Percentiles rank a stretch among this genome's conserved stretches.
Conservation (phyloP, 2,329 filamentous ascomycete genomes). For the Aspergillus piperis region DNA sequence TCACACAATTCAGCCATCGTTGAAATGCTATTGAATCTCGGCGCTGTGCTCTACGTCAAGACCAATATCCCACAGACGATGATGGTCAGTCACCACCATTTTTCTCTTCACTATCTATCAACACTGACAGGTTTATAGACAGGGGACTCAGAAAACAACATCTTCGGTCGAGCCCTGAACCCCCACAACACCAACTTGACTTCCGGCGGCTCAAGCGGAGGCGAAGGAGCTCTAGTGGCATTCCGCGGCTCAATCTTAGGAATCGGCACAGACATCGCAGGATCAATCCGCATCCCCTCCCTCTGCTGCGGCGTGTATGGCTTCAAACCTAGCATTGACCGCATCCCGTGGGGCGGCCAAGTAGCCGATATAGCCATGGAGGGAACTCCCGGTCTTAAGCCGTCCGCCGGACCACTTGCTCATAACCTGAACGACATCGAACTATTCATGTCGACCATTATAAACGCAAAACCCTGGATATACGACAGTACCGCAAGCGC, state of each 20-base stretch:
- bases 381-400: constrained; percentile 13
- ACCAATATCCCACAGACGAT: constrained; percentile 65
- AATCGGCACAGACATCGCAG: constrained; percentile 61
- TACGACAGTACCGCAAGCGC: constrained; percentile 47
- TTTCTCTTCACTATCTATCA: background rate
- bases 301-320: constrained; percentile 53
- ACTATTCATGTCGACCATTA: constrained; percentile 43
- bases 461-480: constrained; percentile 46
- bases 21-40: constrained; percentile 57
- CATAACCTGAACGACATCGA: constrained; percentile 21
- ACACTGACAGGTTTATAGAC: constrained; percentile 30
- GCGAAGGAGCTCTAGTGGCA: constrained; percentile 62
- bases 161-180: constrained; percentile 64
- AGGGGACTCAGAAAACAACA: constrained; percentile 54
- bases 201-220: constrained; percentile 65
- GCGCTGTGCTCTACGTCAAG: constrained; percentile 67
- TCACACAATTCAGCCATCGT: constrained; percentile 57
- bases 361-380: constrained; percentile 1
- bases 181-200: constrained; percentile 60
- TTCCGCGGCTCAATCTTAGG: constrained; percentile 61
- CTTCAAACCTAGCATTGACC: constrained; percentile 47
- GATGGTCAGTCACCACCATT: constrained; percentile 16
- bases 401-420: constrained; percentile 16
- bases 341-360: constrained; percentile 55
- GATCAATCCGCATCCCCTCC: constrained; percentile 48